phyloP scores from a whole-genome alignment of 352 stramenopile genomes.

The Globisporangium apiculatum region DNA sequence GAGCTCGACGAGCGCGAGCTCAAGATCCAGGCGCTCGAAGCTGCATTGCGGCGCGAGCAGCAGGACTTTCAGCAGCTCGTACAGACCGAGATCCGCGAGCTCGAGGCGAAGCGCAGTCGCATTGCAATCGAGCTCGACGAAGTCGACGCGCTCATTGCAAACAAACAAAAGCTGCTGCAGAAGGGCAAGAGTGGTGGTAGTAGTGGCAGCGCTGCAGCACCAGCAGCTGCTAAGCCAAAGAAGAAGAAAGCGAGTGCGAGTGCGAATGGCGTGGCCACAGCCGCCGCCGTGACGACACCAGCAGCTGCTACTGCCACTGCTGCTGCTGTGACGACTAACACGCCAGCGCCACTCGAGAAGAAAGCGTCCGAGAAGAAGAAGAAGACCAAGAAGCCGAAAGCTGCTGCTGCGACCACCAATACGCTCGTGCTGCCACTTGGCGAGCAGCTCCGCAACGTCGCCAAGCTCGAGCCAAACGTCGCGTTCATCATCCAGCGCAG shows the following conservation, averaged over 20 bases:
- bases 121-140: conserved; percentile 17
- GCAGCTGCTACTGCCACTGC: neutral
- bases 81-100: conserved; percentile 57
- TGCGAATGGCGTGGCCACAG: neutral
- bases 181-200: conserved; percentile 31
- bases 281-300: neutral
- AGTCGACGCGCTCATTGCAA: conserved; percentile 34
- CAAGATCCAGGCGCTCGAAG: conserved; percentile 76
- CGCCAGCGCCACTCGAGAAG: conserved; percentile 18
- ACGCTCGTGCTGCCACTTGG: conserved; percentile 51
- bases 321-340: neutral
- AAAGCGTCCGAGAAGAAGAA: conserved; percentile 28
- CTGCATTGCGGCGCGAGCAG: conserved; percentile 66
- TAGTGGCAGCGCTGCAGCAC: conserved; percentile 18
- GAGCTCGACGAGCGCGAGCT: conserved; percentile 76
- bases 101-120: conserved; percentile 40
- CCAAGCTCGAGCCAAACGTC: conserved; percentile 65
- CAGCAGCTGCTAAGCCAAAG: conserved; percentile 12
- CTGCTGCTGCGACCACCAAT: conserved; percentile 6
- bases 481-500: conserved; percentile 85
- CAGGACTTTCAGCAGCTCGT: conserved; percentile 54
- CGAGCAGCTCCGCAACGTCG: conserved; percentile 54
- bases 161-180: conserved; percentile 55
- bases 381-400: conserved; percentile 17
- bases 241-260: conserved; percentile 5